These are phyloP conservation scores for Fagus sylvatica DNA, from an alignment of 306 rosid genomes.

Conservation along the genomic window DNA sequence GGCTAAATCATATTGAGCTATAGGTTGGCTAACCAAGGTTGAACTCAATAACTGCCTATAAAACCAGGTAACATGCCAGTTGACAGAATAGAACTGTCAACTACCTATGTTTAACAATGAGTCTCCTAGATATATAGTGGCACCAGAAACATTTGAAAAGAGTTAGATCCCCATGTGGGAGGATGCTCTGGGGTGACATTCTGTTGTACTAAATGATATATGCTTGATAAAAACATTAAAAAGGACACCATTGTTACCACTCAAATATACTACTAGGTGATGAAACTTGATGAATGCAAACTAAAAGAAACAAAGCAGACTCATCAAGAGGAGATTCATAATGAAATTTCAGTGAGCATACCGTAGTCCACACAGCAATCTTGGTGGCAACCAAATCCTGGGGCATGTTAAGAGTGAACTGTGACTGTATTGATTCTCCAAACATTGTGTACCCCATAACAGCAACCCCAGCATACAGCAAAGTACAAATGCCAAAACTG, in stretches of 20 bases:
- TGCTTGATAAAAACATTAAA: not conserved
- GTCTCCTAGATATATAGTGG: not conserved
- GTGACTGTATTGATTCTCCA: conserved; percentile 77
- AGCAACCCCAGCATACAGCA: conserved; percentile 82
- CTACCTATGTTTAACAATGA: not conserved
- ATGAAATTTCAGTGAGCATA: conserved; percentile 35
- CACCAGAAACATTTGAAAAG: not conserved
- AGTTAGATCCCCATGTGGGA: not conserved
- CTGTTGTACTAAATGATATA: not conserved
- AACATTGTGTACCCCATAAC: conserved; percentile 94
- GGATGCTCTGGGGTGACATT: not conserved
- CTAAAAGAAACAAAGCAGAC: not conserved
- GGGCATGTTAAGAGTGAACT: conserved; percentile 96
- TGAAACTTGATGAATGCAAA: not conserved
- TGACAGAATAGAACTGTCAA: not conserved
- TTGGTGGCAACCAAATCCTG: conserved; percentile 77
- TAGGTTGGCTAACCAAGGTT: not conserved
- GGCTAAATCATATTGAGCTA: not conserved
- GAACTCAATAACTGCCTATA: not conserved
- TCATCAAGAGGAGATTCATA: not conserved
- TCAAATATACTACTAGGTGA: not conserved
- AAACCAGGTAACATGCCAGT: not conserved
- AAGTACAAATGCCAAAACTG: conserved; percentile 76
- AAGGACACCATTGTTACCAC: not conserved
- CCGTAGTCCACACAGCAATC: conserved; percentile 99